These are phyloP conservation scores for Tetragonia tetragonoides DNA, from an alignment of 148 eudicot genomes.

Conservation along the genomic window DNA sequence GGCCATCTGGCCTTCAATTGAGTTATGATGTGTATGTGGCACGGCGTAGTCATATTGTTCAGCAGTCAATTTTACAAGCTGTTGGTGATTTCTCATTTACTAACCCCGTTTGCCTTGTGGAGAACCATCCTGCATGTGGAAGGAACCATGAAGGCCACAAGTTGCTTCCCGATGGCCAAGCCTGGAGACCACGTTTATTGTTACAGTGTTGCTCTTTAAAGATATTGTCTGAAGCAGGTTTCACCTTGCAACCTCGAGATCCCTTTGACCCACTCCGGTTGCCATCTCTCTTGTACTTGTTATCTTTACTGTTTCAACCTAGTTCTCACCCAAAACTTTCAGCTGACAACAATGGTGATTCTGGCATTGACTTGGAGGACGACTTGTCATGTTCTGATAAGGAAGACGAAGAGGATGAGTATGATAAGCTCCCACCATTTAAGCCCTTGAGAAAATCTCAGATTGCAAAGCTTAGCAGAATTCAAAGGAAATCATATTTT, in stretches of 20 bases:
- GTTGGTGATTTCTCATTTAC: slow-evolving; percentile 84
- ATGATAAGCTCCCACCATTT: slow-evolving; percentile 95
- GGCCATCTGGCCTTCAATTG: slow-evolving; percentile 82
- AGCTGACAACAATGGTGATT: slow-evolving; percentile 70
- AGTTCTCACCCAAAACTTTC: slow-evolving; percentile 88
- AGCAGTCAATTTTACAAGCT: slow-evolving; percentile 89
- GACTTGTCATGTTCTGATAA: slow-evolving; percentile 71
- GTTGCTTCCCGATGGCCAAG: slow-evolving; percentile 93
- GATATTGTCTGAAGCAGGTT: slow-evolving; percentile 73
- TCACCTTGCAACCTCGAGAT: slow-evolving; percentile 66
- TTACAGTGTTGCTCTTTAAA: slow-evolving; percentile 83
- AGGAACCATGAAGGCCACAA: slow-evolving; percentile 88
- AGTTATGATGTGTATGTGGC: slow-evolving; percentile 85
- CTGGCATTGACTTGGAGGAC: slow-evolving; percentile 71
- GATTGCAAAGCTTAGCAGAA: slow-evolving; percentile 64
- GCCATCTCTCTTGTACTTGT: slow-evolving; percentile 80
- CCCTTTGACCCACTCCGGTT: slow-evolving; percentile 77
- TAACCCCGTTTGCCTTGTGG: slow-evolving; percentile 89
- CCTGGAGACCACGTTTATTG: slow-evolving; percentile 85
- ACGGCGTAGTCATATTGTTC: slow-evolving; percentile 86
- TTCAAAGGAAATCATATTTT: slow-evolving; percentile 82
- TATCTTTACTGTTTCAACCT: slow-evolving; percentile 84
- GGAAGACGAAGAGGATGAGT: slow-evolving; percentile 87
- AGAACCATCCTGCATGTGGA: slow-evolving; percentile 89
- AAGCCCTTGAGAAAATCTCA: slow-evolving; percentile 82